Evolutionary conservation across 768 basidiomycete genomes (phyloP), one percentile per base, ranked within the genome.

Genomic region (Russula brevipes): DNA sequence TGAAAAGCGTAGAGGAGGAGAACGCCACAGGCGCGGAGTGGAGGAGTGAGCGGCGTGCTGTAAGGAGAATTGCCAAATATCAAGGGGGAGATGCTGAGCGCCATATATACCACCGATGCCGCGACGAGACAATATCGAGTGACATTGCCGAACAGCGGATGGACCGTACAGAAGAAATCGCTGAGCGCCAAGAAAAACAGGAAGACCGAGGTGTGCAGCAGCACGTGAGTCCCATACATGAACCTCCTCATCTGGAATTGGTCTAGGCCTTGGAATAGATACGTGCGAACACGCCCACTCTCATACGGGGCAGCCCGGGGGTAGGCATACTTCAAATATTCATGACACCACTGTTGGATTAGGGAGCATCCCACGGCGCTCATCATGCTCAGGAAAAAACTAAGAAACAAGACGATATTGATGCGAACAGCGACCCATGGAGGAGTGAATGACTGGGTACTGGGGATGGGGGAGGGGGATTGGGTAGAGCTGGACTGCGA

Each of bases 321-420:
- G 56, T 49, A 49, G 45, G 57, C 44, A 14, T 19, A 41, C 35
- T 31, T 41, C 19, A 65, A 10, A 33, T 57, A 63, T 17, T 57
- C 57, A 3, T 55, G 38, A 31, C 57, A 54, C 66, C 66, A 67
- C 41, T 68, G 66, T 17, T 67, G 66, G 12, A 68, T 50, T 8
- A 65, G 54, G 2, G 57, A 51, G 2, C 64, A 54, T 36, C 38
- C 51, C 17, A 67, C 44, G 4, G 54, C 64, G 56, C 64, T 66
- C 42, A 53, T 53, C 17, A 66, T 44, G 17, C 42, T 51, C 2
- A 67, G 44, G 39, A 61, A 52, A 16, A 67, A 65, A 24, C 66
- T 60, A 36, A 67, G 17, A 44, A 47, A 60, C 38, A 66, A 30
- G 3, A 57, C 24, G n/a, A 60, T 52, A 45, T 65, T 65, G 47